Evolutionary conservation across 495 filamentous ascomycete genomes (phyloP), one percentile per base, ranked within the genome.

Genomic region (Penicillium simplicissimum): DNA sequence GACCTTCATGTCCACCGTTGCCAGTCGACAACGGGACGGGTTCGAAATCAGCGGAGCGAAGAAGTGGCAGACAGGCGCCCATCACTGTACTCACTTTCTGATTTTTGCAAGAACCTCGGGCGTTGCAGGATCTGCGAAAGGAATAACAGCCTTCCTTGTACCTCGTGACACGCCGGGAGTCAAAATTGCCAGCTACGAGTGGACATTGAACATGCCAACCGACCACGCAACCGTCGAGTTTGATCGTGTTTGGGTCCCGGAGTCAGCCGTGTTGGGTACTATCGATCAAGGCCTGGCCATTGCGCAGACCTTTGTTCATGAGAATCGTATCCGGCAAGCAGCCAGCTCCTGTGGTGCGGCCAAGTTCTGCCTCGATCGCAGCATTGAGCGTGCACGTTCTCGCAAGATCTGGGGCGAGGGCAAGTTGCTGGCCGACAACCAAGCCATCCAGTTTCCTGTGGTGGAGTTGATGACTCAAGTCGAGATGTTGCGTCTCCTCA

Each of bases 141-240:
- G 84, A 4, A 86, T 88, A 19, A 84, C 81, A 28, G 84, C 84
- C 21, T 86, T 87, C 52, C 71, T 87, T 31, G 78, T 85, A 10
- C 82, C 84, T 4, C 64, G 71, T 23, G 61, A 77, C 0, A 76
- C 81, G 0, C 66, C 67, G 1, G 84, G 83, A 1, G 61, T 86
- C 10, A 71, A 68, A 19, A 73, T 86, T 11, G 75, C 76, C 45
- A 81, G 76, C 37, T 86, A 84, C 62, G 79, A 88, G 62, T 87
- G 82, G 78, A 87, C 84, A 17, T 76, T 85, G 55, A 87, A 87
- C 58, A 87, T 87, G 83, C 83, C 84, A 1, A 86, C 84, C 19
- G 82, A 88, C 62, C 84, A 87, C 64, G 81, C 83, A 17, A 84
- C 80, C 36, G 73, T 87, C 34, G 75, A 76, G 13, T 65, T 86